Base-by-base conservation (phyloP, 148 eudicot species). In the Camellia japonica region DNA sequence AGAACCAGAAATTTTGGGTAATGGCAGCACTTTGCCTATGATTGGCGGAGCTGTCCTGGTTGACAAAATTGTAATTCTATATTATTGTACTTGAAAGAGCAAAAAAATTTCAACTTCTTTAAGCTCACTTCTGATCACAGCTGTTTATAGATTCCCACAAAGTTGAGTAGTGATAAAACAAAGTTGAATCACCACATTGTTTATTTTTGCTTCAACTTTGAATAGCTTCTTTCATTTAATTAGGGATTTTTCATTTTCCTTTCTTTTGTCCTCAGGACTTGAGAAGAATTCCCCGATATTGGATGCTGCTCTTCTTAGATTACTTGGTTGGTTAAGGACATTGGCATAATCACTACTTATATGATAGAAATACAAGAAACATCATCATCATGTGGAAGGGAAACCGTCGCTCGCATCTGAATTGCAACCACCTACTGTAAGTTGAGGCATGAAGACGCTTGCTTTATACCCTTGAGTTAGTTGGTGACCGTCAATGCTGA, bases 271-370 rank as follows among this genome's bases (percentile, higher is more conserved):
- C 52, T 49, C 74, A 96, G 99, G 99, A 73, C 80, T 92, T 68
- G 99, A 96, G 86, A 91, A 92, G 84, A 90, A 87, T 72, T 90
- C 91, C 60, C 92, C 92, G 0, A 68, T 89, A 59, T 81, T 96
- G 78, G 97, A 96, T 82, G 85, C 90, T 64, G 98, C 90, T 75
- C 99, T 92, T 70, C 99, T 94, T 86, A 80, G 91, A 70, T 79
- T 94, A 73, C 94, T 96, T 77, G 88, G 95, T 76, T 96, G 99
- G 98, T 88, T 96, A 54, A 93, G 99, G 84, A 86, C 98, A 56
- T 80, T 96, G 80, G 98, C 99, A 80, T 95, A 90, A 90, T 67
- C 3, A 19, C 5, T 13, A n/a, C 6, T 18, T 30, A 30, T 30
- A 7, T 56, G 18, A 67, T 12, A 19, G n/a, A 14, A 64, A 18